Evolutionary conservation across 352 stramenopile genomes (phyloP).

Genomic region (Globisporangium acanthophoron): DNA sequence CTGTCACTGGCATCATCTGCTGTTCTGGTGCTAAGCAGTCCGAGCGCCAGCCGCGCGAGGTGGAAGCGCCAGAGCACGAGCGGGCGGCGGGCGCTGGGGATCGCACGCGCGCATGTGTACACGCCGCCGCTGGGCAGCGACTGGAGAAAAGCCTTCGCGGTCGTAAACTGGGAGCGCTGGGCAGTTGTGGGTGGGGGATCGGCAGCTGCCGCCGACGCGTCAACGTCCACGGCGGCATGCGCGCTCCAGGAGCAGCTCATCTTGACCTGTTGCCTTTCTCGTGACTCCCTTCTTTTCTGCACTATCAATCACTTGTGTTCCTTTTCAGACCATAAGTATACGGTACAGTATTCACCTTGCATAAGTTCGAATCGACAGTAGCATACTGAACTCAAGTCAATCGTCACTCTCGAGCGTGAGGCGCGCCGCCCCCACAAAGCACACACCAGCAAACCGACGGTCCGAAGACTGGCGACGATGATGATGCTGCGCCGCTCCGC

Average conservation of each 20-base stretch:
- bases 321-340: neutral
- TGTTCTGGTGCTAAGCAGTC: neutral
- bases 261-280: neutral
- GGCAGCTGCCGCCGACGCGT: neutral
- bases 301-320: neutral
- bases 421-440: slow-evolving; percentile 7
- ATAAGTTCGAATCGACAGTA: neutral
- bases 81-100: neutral
- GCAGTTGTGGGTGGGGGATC: neutral
- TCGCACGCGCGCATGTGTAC: slow-evolving; percentile 57
- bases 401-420: neutral
- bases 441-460: slow-evolving; percentile 11
- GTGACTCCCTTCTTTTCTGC: neutral
- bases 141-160: slow-evolving; percentile 45
- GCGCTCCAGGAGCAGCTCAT: slow-evolving; percentile 1
- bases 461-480: slow-evolving; percentile 1
- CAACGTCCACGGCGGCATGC: neutral
- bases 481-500: slow-evolving; percentile 18
- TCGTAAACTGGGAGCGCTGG: slow-evolving; percentile 3
- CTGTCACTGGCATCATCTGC: neutral
- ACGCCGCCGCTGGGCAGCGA: slow-evolving; percentile 33
- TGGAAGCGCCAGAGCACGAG: slow-evolving; percentile 61
- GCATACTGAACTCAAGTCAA: neutral
- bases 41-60: slow-evolving; percentile 33
- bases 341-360: too few relatives aligned